These are phyloP conservation scores for Anacardium occidentale DNA, from an alignment of 345 rosid genomes.

Conservation along the genomic window DNA sequence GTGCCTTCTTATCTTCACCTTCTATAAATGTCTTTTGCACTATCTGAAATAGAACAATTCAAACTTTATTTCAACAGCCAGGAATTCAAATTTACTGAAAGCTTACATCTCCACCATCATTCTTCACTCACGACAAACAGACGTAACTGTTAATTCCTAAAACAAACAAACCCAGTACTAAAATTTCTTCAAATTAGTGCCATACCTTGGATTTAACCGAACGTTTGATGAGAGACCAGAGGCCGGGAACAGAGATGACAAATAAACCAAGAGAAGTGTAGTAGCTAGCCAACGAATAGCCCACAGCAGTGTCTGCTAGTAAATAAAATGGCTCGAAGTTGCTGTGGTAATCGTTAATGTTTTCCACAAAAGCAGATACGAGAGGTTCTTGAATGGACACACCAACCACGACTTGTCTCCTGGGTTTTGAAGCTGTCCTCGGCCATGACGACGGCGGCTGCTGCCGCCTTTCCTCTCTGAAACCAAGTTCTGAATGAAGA, in stretches of 20 bases:
- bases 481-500: slow-evolving; percentile 20
- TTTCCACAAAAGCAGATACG: slow-evolving; percentile 22
- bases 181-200: not conserved
- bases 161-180: not conserved
- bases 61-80: too few species aligned
- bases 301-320: slow-evolving; percentile 44
- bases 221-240: slow-evolving; percentile 99
- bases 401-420: slow-evolving; percentile 19
- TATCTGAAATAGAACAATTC: slow-evolving; percentile 44
- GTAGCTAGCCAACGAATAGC: slow-evolving; percentile 89
- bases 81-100: not conserved
- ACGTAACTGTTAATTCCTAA: too few species aligned
- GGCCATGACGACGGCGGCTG: slow-evolving; percentile 25
- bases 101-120: not conserved
- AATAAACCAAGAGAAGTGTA: slow-evolving; percentile 92
- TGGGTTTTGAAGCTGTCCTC: slow-evolving; percentile 9
- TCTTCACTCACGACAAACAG: too few species aligned
- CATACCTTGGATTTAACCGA: slow-evolving; percentile 91
- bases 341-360: slow-evolving; percentile 17
- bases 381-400: slow-evolving; percentile 33
- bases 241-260: slow-evolving; percentile 92
- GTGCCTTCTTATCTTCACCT: slow-evolving; percentile 57
- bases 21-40: slow-evolving; percentile 70
- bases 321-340: slow-evolving; percentile 39
- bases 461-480: not conserved